Base-by-base conservation (phyloP, 2,329 filamentous ascomycete genomes). In the Xylariaceae sp. region DNA sequence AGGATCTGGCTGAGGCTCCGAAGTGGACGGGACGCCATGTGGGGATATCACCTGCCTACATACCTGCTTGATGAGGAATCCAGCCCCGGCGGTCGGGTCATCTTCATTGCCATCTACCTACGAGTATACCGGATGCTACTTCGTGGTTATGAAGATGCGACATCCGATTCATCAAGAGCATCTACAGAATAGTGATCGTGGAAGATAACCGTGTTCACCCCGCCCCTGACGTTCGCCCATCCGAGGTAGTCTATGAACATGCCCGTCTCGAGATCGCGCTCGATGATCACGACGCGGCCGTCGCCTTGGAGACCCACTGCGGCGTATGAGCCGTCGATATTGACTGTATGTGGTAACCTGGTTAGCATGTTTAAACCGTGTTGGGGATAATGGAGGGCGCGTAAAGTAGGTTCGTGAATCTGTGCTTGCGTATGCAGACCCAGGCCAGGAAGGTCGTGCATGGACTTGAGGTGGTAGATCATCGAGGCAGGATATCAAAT, bases 251-350 rank as follows among this genome's bases (percentile, higher is more conserved):
- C 70, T 18, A 74, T 76, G 42, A 92, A 74, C 64, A 78, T 68
- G 1, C 89, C 89, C 0, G 82, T 85, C 57, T 70, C 62, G 1
- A 79, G 74, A 72, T 91, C 80, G 4, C 89, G 78, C 66, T 75
- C 71, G 52, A 88, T 81, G 53, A 92, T 73, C 5, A 81, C 82
- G 1, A 90, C 82, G 35, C 80, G 82, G 37, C 78, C 76, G 54
- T 83, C 83, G 13, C 74, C 73, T 73, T 91, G 87, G 64, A 88
- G 77, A 0, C 81, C 87, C 34, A 90, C 82, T 1, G 86, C 88
- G 2, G 90, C 74, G 60, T 87, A 73, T 57, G 79, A 79, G 1
- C 88, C 88, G 9, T 79, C 81, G 62, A 78, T 79, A 72, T 88
- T 91, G 58, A 90, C 74, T 54, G 80, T 81, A 71, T 9, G n/a